Percentiles rank a stretch among this genome's conserved stretches.
Conservation (phyloP, 345 rosid genomes). For the Erysimum cheiranthoides region DNA sequence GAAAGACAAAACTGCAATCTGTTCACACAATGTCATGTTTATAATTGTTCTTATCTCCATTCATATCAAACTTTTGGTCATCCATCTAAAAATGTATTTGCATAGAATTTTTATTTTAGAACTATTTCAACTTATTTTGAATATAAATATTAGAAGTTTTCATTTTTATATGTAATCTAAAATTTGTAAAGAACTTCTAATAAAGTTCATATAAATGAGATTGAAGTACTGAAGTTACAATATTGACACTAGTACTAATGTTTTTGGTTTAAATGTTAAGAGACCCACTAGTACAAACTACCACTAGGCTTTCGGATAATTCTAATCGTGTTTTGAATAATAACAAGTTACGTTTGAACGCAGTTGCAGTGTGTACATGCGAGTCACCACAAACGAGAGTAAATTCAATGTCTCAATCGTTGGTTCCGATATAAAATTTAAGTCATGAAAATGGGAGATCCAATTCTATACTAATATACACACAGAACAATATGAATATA, state of each 20-base stretch:
- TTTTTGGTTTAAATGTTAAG: no score
- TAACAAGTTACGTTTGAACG: background rate
- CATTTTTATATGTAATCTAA: background rate
- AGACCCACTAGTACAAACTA: background rate
- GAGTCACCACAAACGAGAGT: background rate
- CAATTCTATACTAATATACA: background rate
- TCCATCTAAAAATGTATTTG: background rate
- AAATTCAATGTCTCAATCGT: background rate
- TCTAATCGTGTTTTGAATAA: background rate
- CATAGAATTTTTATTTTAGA: background rate
- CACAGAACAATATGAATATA: background rate
- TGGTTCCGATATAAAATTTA: background rate
- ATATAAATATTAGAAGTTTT: background rate
- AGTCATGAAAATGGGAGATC: background rate
- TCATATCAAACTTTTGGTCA: background rate
- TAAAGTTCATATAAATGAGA: no score
- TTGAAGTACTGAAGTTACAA: background rate
- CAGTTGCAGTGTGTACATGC: no score
- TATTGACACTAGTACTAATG: background rate
- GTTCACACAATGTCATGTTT: conserved; percentile 25
- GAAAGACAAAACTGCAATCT: conserved; percentile 25
- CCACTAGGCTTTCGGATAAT: background rate
- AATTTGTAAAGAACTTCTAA: background rate
- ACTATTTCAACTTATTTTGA: background rate
- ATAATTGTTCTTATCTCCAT: background rate